Evolutionary conservation across 768 basidiomycete genomes (phyloP).

Genomic region (Suillus subaureus): DNA sequence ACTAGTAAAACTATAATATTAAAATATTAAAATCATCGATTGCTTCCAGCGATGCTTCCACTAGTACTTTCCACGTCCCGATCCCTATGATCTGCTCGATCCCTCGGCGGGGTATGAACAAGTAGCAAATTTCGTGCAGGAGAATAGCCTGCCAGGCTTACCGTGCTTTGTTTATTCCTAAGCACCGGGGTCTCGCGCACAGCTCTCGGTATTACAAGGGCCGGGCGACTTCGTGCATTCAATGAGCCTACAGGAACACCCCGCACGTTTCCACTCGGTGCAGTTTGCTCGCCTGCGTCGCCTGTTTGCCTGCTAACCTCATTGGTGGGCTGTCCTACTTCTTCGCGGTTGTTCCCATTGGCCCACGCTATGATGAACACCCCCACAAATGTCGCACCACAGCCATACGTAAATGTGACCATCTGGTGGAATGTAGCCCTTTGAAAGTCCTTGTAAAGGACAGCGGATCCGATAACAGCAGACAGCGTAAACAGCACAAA

Average conservation of each 20-base stretch:
- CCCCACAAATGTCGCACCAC: slow-evolving; percentile 85
- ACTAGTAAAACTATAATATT: slow-evolving; percentile 1
- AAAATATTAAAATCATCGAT: slow-evolving; percentile 10
- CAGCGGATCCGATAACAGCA: slow-evolving; percentile 89
- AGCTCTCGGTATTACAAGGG: slow-evolving; percentile 52
- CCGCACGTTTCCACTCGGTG: slow-evolving; percentile 20
- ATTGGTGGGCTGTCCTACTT: slow-evolving; percentile 28
- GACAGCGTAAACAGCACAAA: slow-evolving; percentile 95
- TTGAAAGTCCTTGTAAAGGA: slow-evolving; percentile 93
- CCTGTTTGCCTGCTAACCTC: slow-evolving; percentile 20
- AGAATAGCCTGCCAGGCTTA: slow-evolving; percentile 70
- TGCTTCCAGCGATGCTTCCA: slow-evolving; percentile 12
- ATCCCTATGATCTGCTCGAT: slow-evolving; percentile 42
- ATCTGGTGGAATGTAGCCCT: slow-evolving; percentile 79
- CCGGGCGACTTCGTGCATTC: slow-evolving; percentile 35
- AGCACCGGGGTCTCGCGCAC: slow-evolving; percentile 47
- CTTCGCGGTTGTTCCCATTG: slow-evolving; percentile 31
- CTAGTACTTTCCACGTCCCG: slow-evolving; percentile 26
- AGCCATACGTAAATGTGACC: slow-evolving; percentile 85
- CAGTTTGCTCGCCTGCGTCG: slow-evolving; percentile 25
- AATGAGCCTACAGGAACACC: slow-evolving; percentile 21
- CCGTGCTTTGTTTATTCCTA: slow-evolving; percentile 53
- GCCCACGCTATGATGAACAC: slow-evolving; percentile 87
- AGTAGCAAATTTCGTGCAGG: slow-evolving; percentile 76
- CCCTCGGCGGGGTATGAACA: slow-evolving; percentile 65